Conservation (phyloP, 2,329 filamentous ascomycete genomes). For the Verticillium zaregamsianum region DNA sequence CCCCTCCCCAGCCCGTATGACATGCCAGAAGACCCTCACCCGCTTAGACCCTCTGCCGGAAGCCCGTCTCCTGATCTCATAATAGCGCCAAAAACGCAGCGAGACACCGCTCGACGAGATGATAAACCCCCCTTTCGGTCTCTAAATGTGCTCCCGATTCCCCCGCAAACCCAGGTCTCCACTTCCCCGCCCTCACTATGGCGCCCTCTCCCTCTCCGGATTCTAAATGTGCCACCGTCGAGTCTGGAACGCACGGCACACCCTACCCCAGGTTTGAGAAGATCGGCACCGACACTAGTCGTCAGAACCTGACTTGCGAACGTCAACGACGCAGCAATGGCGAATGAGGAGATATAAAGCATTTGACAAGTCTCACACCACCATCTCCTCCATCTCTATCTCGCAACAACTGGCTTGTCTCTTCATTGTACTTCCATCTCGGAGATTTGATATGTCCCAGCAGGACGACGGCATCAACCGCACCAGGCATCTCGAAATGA, state of each 20-base stretch:
- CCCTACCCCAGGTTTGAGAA: neutral
- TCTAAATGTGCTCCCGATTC: neutral
- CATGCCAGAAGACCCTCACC: neutral
- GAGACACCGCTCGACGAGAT: neutral
- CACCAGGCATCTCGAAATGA: neutral
- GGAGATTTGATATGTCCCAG: neutral
- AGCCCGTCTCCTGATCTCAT: neutral
- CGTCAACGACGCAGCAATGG: neutral
- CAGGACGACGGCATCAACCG: neutral
- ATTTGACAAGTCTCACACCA: neutral
- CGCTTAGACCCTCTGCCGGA: neutral
- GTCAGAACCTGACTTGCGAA: neutral
- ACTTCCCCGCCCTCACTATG: neutral
- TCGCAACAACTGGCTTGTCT: neutral
- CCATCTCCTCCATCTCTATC: neutral
- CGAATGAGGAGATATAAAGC: neutral
- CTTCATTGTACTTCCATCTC: neutral
- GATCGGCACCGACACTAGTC: neutral
- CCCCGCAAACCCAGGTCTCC: neutral
- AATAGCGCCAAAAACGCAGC: neutral
- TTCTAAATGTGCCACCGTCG: neutral
- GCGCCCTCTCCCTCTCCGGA: neutral
- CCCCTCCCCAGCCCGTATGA: neutral
- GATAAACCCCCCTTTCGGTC: neutral
- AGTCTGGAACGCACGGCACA: neutral